Evolutionary conservation across 192 early-diverging fungal species (phyloP).

Genomic region (Obelidium mucronatum): DNA sequence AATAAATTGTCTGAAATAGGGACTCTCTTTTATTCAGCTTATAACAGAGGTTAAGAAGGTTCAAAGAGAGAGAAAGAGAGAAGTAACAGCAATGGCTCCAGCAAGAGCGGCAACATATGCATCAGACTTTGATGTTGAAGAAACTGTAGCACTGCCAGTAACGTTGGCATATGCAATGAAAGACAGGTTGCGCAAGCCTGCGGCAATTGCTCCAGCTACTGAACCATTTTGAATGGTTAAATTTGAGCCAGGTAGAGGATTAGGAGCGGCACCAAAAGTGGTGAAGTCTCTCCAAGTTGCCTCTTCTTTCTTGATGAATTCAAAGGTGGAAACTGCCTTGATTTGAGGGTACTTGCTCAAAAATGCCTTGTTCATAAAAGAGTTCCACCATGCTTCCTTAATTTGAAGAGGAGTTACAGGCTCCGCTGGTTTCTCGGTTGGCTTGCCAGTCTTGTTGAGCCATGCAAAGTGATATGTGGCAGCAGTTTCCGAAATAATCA

Average conservation of each 20-base stretch:
- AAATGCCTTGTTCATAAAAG: slow-evolving; percentile 10
- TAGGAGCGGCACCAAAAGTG: slow-evolving; percentile 2
- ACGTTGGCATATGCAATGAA: slow-evolving; percentile 21
- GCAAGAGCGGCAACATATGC: background rate
- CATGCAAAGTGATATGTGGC: slow-evolving; percentile 35
- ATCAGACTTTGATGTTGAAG: background rate
- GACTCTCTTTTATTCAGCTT: too few relatives aligned
- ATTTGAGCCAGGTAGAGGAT: slow-evolving; percentile 31
- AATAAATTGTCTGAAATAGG: slow-evolving; percentile 24
- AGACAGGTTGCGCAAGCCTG: slow-evolving; percentile 1
- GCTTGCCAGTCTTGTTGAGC: background rate
- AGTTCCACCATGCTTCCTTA: slow-evolving; percentile 39
- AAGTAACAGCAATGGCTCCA: background rate
- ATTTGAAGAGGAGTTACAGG: slow-evolving; percentile 22
- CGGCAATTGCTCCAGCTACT: slow-evolving; percentile 33
- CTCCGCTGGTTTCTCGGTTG: background rate
- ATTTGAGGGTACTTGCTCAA: slow-evolving; percentile 33
- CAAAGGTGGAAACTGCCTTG: slow-evolving; percentile 30
- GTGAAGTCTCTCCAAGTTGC: slow-evolving; percentile 35
- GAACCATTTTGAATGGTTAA: too few relatives aligned
- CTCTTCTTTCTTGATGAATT: slow-evolving; percentile 35
- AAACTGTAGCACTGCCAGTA: background rate
- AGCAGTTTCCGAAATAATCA: slow-evolving; percentile 37
- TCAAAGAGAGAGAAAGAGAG: background rate
- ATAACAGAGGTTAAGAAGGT: background rate